phyloP scores from a whole-genome alignment of 768 basidiomycete species.

The Pulveroboletus ravenelii region DNA sequence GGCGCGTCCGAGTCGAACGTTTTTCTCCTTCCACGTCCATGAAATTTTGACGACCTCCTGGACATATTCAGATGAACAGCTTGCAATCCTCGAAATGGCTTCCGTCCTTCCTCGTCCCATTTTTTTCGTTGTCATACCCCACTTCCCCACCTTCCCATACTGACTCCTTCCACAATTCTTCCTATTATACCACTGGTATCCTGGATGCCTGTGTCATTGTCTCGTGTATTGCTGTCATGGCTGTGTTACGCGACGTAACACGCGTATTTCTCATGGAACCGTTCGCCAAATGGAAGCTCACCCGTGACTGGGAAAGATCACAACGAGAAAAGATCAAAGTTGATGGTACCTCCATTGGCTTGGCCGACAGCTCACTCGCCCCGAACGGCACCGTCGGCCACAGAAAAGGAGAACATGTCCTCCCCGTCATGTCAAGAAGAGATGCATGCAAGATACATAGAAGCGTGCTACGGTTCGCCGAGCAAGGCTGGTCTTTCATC shows the following conservation, averaged over 20 bases:
- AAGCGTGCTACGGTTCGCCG: constrained; percentile 82
- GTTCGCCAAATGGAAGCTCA: constrained; percentile 73
- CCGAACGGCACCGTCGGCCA: constrained; percentile 30
- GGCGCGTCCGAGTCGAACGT: constrained; percentile 8
- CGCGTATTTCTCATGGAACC: constrained; percentile 76
- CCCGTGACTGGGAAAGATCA: constrained; percentile 41
- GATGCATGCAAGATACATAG: constrained; percentile 62
- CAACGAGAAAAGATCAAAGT: constrained; percentile 16
- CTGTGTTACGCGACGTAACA: constrained; percentile 73
- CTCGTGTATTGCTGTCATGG: constrained; percentile 82
- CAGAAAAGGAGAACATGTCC: constrained; percentile 20
- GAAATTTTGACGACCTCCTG: constrained; percentile 32
- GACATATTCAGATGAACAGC: constrained; percentile 35
- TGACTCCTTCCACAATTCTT: constrained; percentile 69
- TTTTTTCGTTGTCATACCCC: constrained; percentile 72
- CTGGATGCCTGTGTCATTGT: constrained; percentile 77
- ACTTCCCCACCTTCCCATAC: constrained; percentile 47
- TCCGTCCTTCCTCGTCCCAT: constrained; percentile 54
- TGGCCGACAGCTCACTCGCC: constrained; percentile 18
- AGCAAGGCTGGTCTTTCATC: constrained; percentile 87
- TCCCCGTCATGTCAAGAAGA: constrained; percentile 30
- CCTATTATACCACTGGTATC: constrained; percentile 68
- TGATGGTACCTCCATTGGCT: constrained; percentile 25
- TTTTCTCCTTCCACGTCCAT: constrained; percentile 22
- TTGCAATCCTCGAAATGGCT: constrained; percentile 38